Conservation (phyloP, 148 eudicot genomes). For the Limonium bicolor region DNA sequence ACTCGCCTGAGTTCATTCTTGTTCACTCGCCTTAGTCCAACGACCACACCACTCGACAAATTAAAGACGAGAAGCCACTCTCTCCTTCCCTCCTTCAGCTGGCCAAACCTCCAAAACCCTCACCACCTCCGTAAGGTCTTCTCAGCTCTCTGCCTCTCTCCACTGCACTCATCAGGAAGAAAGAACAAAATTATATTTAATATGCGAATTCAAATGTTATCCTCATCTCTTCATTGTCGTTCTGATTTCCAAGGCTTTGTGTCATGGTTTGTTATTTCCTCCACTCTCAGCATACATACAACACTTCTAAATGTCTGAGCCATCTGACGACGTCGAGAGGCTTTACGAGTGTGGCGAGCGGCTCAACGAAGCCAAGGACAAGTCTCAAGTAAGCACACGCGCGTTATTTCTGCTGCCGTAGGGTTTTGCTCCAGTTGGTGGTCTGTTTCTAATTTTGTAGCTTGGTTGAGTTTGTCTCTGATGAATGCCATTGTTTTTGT, state of each 20-base stretch:
- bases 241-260: neutral
- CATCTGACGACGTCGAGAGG: slow-evolving; percentile 21
- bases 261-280: neutral
- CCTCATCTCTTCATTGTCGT: neutral
- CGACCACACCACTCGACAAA: too few species aligned
- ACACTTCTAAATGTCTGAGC: slow-evolving; percentile 16
- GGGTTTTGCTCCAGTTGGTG: neutral
- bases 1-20: too few species aligned
- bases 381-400: slow-evolving; percentile 20
- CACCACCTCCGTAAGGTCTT: neutral
- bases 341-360: slow-evolving; percentile 41
- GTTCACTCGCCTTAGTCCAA: too few species aligned
- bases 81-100: too few species aligned
- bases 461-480: neutral
- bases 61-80: too few species aligned
- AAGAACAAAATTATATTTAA: neutral
- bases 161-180: too few species aligned
- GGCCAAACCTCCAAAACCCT: neutral
- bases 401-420: neutral
- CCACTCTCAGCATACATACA: neutral
- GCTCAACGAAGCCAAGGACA: slow-evolving; percentile 36
- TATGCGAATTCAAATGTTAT: neutral
- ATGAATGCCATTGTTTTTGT: slow-evolving; percentile 25
- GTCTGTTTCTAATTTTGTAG: neutral
- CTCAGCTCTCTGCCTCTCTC: neutral